Percentiles rank a stretch among this genome's conserved stretches.
Evolutionary conservation across 2,329 filamentous ascomycete species (phyloP).

Genomic region (Colletotrichum graminicola): DNA sequence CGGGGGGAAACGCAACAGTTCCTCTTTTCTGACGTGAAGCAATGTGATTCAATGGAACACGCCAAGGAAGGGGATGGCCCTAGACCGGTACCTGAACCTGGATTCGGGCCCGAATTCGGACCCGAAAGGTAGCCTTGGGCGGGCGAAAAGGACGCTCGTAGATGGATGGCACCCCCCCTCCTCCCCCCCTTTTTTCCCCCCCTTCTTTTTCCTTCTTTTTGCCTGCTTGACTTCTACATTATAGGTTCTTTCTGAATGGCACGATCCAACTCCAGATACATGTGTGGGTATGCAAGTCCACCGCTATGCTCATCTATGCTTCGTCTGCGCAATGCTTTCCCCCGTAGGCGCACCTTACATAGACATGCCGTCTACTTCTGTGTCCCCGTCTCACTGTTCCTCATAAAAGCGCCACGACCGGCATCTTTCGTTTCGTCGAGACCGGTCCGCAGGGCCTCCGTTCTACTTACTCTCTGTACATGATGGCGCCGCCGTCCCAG

Average conservation of each 20-base stretch:
- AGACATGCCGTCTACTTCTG: not conserved
- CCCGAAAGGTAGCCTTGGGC: too few species aligned
- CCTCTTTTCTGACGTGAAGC: not conserved
- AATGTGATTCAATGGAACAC: not conserved
- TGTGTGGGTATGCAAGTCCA: not conserved
- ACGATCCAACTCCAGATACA: not conserved
- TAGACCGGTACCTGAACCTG: too few species aligned
- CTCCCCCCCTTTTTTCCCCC: too few species aligned
- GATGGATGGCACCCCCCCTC: too few species aligned
- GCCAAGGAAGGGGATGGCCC: too few species aligned
- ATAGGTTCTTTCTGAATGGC: not conserved
- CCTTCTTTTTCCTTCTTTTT: too few species aligned
- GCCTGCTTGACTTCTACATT: too few species aligned
- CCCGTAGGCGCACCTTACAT: too few species aligned
- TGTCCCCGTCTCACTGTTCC: not conserved
- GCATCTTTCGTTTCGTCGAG: not conserved
- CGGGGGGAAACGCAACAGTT: not conserved
- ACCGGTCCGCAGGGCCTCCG: not conserved
- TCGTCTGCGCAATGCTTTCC: not conserved
- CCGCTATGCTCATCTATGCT: not conserved
- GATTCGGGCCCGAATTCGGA: too few species aligned
- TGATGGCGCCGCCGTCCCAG: constrained; percentile 54
- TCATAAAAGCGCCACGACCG: not conserved
- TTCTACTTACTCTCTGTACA: constrained; percentile 51
- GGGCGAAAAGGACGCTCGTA: too few species aligned